A percentile compares a stretch with the other conserved stretches of the same genome.
phyloP scores from a whole-genome alignment of 1,284 basidiomycete species.

The Leccinum fuscescens region DNA sequence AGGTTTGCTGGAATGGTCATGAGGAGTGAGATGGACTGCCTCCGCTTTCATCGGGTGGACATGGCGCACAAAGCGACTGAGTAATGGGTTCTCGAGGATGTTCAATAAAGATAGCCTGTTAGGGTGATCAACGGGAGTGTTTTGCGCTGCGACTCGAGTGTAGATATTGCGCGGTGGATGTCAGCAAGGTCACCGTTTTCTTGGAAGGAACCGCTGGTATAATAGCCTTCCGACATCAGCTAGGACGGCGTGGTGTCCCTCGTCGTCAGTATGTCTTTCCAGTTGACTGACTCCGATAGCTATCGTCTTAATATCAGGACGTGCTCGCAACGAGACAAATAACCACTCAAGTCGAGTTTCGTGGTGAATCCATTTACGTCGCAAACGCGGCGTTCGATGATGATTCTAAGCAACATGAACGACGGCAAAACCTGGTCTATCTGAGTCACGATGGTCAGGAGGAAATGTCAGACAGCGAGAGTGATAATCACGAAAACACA shows the following conservation, averaged over 20 bases:
- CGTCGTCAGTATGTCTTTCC: not conserved
- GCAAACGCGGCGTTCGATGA: not conserved
- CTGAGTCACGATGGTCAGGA: not conserved
- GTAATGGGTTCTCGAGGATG: not conserved
- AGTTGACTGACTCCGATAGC: not conserved
- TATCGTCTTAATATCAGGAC: not conserved
- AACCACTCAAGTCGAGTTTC: not conserved
- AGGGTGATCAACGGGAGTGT: too few species aligned
- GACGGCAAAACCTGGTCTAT: not conserved
- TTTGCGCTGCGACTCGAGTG: not conserved
- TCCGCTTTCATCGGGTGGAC: not conserved
- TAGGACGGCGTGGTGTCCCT: not conserved
- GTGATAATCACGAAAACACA: not conserved
- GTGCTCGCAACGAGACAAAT: not conserved
- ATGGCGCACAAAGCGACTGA: not conserved
- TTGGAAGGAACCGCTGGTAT: not conserved
- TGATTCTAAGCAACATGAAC: not conserved
- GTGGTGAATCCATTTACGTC: not conserved
- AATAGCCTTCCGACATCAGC: not conserved
- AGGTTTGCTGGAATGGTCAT: not conserved
- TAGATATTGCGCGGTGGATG: not conserved
- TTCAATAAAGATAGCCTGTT: not conserved
- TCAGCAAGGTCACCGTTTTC: not conserved
- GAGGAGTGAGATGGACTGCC: not conserved
- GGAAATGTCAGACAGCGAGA: not conserved